Evolutionary conservation across 176 grass and related monocot species (phyloP).

Genomic region (Themeda triandra): DNA sequence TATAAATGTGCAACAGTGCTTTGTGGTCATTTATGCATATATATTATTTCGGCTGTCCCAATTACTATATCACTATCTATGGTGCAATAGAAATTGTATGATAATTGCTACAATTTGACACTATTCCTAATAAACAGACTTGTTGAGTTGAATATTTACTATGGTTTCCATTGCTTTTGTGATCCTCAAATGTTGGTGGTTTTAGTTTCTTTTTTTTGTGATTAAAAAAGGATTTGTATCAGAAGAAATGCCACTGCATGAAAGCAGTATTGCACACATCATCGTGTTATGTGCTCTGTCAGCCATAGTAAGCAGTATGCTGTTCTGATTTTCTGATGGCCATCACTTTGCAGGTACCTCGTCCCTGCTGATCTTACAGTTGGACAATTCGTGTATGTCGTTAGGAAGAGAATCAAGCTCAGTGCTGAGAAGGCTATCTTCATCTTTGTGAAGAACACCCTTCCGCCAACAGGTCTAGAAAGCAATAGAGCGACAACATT

Average conservation of each 20-base stretch:
- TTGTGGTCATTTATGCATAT: too few species aligned
- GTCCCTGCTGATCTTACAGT: conserved; percentile 95
- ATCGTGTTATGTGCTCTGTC: not conserved
- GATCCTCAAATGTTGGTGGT: not conserved
- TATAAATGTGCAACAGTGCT: too few species aligned
- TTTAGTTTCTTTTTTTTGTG: not conserved
- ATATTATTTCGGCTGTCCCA: too few species aligned
- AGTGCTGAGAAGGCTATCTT: conserved; percentile 96
- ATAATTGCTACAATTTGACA: too few species aligned
- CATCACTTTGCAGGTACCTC: conserved; percentile 62
- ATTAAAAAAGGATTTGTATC: not conserved
- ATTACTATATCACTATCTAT: too few species aligned
- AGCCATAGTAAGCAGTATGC: not conserved
- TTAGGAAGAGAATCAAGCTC: conserved; percentile 95
- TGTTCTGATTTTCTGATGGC: not conserved
- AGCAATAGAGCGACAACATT: not conserved
- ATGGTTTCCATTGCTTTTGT: not conserved
- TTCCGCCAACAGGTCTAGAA: conserved; percentile 81
- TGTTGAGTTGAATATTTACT: too few species aligned
- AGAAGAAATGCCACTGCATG: not conserved
- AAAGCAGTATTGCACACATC: not conserved
- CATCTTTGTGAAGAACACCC: conserved; percentile 92
- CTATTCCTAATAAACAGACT: too few species aligned
- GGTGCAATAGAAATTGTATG: too few species aligned
- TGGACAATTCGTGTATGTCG: conserved; percentile 94